Conservation (phyloP, 208 protist genomes). For the Trypanosoma grayi region DNA sequence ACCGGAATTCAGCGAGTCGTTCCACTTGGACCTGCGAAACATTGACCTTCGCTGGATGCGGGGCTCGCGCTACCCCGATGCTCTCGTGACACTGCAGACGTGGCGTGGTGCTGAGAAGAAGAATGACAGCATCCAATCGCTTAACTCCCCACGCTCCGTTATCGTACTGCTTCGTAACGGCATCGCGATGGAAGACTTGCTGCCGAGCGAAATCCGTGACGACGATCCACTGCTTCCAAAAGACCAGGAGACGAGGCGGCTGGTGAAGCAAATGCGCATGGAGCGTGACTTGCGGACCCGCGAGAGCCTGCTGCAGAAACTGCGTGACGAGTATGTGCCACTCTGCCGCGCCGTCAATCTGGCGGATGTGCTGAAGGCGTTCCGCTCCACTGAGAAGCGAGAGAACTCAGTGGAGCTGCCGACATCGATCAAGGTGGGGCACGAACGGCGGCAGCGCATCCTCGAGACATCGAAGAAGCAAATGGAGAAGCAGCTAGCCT, state of each 20-base stretch:
- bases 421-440: conserved; percentile 44
- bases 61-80: conserved; percentile 30
- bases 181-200: conserved; percentile 47
- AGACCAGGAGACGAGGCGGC: conserved; percentile 32
- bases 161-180: conserved; percentile 76
- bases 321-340: conserved; percentile 53
- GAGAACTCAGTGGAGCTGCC: conserved; percentile 20
- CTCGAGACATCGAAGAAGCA: conserved; percentile 53
- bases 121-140: conserved; percentile 3
- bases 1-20: conserved; percentile 51
- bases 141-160: conserved; percentile 84
- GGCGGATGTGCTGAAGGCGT: conserved; percentile 42
- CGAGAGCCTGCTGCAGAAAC: conserved; percentile 21
- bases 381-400: conserved; percentile 17
- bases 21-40: conserved; percentile 49
- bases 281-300: conserved; percentile 29
- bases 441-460: conserved; percentile 47
- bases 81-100: conserved; percentile 35
- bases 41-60: conserved; percentile 75
- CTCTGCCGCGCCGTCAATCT: conserved; percentile 46
- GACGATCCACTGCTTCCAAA: conserved; percentile 23
- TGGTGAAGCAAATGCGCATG: conserved; percentile 39
- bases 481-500: conserved; percentile 48
- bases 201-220: conserved; percentile 12
- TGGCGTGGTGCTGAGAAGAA: conserved; percentile 5